Evolutionary conservation across 331 rosid genomes (phyloP), one percentile per base, ranked within the genome.

Genomic region (Erythrophleum ivorense): DNA sequence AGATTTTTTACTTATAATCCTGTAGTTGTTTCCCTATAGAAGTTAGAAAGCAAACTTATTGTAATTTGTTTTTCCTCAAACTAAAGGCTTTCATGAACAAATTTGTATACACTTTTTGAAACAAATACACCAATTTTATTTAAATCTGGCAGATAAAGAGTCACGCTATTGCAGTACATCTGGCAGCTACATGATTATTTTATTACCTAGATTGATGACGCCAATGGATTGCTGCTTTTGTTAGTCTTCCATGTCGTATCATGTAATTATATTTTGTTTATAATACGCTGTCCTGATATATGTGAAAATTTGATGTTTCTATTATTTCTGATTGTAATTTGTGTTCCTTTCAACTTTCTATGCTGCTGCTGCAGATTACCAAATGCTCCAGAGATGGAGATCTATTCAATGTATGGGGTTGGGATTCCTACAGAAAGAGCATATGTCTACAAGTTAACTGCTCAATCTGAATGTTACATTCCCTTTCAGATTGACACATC

Each of bases 381-480:
- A 34, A 85, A 88, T 88, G 98, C 98, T 63, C 94, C 98, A 0
- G 98, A 93, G 80, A 89, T 95, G 93, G 98, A 95, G 88, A 93
- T 95, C 81, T 90, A 90, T 85, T 91, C 97, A 16, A 85, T 95
- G 89, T 95, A 95, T 85, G 98, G 98, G 65, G 98, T 95, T 80
- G 98, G 98, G 48, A 89, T 95, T 70, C 98, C 98, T 10, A 95
- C 98, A 0, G 98, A 95, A 86, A 95, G 98, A 81, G 97, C 98
- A 40, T 95, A 95, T 71, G 91, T 95, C 9, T 95, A 95, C 81
- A 91, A 90, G 90, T 71, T 80, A 16, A 80, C 93, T 79, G 83
- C 92, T 77, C 62, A 89, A 9, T 87, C 93, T 6, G 98, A 93
- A 13, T 95, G 98, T 86, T 78, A 89, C 89, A 95, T 95, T 85